Conservation (phyloP, 1,139 yeast genomes). For the Pichia inconspicua region DNA sequence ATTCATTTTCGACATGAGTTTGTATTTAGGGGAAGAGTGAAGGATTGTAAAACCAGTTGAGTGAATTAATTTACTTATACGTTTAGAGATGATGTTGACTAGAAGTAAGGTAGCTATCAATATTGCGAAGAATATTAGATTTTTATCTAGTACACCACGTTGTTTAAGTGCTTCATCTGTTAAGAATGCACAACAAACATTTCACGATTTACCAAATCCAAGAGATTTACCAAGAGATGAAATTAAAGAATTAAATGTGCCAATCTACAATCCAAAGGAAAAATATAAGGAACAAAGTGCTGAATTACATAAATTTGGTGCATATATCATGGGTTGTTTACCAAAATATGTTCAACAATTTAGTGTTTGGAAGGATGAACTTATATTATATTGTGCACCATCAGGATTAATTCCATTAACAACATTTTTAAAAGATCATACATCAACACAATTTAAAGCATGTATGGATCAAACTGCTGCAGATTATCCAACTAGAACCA, state of each 20-base stretch:
- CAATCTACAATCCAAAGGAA: conserved; percentile 73
- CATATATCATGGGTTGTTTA: conserved; percentile 66
- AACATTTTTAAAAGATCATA: conserved; percentile 67
- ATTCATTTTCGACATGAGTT: background rate
- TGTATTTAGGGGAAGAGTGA: too few relatives aligned
- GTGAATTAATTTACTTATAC: too few relatives aligned
- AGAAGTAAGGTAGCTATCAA: conserved; percentile 5
- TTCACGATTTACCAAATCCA: conserved; percentile 26
- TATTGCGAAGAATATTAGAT: conserved; percentile 8
- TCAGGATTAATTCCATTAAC: conserved; percentile 63
- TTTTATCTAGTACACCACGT: conserved; percentile 5
- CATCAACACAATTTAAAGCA: conserved; percentile 71
- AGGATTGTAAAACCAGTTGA: too few relatives aligned
- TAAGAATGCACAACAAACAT: conserved; percentile 12
- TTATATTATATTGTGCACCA: conserved; percentile 71
- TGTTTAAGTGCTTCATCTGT: conserved; percentile 10
- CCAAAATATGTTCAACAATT: conserved; percentile 82
- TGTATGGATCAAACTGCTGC: conserved; percentile 81
- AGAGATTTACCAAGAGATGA: conserved; percentile 27
- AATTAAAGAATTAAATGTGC: conserved; percentile 39
- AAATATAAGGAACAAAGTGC: conserved; percentile 60
- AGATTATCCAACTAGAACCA: conserved; percentile 76
- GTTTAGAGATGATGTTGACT: conserved; percentile 10
- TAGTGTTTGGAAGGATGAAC: conserved; percentile 87
- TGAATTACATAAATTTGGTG: conserved; percentile 77